Evolutionary conservation across 306 rosid species (phyloP), one percentile per base, ranked within the genome.

Genomic region (Castanea mollissima): DNA sequence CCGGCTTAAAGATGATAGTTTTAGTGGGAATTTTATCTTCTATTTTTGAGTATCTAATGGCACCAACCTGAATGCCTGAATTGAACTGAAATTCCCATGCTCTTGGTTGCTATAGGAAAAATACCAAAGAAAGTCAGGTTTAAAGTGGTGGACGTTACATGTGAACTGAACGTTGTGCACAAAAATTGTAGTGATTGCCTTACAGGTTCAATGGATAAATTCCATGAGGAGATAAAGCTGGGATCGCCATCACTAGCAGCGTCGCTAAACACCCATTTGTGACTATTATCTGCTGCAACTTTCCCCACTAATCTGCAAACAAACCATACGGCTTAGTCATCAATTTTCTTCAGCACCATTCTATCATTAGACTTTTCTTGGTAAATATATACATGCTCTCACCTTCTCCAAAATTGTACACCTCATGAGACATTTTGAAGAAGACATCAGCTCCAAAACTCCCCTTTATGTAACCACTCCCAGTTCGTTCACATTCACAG

Each of bases 361-460:
- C 25, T 31, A 29, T 23, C n/a, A 12, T 29, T 8, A 2, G 2
- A 29, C 23, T 12, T 14, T 13, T 63, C 41, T 5, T 15, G 32
- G 6, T 31, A 71, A 52, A 5, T 55, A 54, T 4, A 56, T 21
- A 12, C 9, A n/a, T 68, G 20, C 7, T 41, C 92, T 90, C 82
- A 95, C 99, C 97, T 79, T 95, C 96, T 75, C 99, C 99, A 83
- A 81, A 95, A 78, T 84, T 95, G 78, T 95, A 93, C 71, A 95
- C 99, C 74, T 95, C 97, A 76, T 95, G 98, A 38, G 99, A 91
- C 99, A 95, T 93, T 86, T 93, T 95, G 96, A 93, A 95, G 89
- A 93, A 95, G 55, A 91, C 79, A 49, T 91, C 92, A 81, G 92
- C 91, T 74, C 97, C 98, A 87, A 95, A 95, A 82, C 85, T 84